Evolutionary conservation across 345 rosid species (phyloP), one percentile per base, ranked within the genome.

Genomic region (Garcia nutans): DNA sequence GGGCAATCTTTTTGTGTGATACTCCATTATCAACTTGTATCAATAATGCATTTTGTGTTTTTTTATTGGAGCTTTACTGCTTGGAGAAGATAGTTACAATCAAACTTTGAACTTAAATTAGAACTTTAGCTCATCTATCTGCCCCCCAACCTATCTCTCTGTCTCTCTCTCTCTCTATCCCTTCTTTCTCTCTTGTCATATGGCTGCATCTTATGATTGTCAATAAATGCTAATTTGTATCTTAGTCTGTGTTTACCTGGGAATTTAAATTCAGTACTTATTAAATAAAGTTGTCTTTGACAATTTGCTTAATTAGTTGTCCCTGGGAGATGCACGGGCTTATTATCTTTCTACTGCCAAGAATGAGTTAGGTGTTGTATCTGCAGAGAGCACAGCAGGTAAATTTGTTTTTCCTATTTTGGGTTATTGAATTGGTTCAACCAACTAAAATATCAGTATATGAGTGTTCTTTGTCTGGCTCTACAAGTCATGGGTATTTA

Each of bases 321-420:
- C 99, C 31, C 94, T 93, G 45, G 99, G 99, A 78, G 99, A 95
- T 84, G 88, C 97, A 57, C 93, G 97, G 74, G 96, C 99, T 60
- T 95, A 95, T 85, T 90, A 90, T 82, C 83, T 95, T 49, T 91
- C 99, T 58, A 95, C 99, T 2, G 97, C 96, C 12, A 85, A 90
- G 84, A 93, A 95, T 71, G 97, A 95, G 68, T 89, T 93, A 23
- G 99, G 99, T n/a, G 97, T 95, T 45, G 86, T 95, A 56, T 90
- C 97, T 16, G 97, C 97, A 9, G 93, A 93, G 73, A 93, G 99
- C 75, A 54, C 83, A 65, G 92, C 97, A 71, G 99, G 99, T 93
- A 87, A 80, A 74, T 55, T 73, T 73, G 57, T 37, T 26, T 54
- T 10, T 26, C 33, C 28, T 42, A 20, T 24, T n/a, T 57, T 45